Evolutionary conservation across 2,329 filamentous ascomycete species (phyloP), one percentile per base, ranked within the genome.

Genomic region (Pestalotiopsis sp.): DNA sequence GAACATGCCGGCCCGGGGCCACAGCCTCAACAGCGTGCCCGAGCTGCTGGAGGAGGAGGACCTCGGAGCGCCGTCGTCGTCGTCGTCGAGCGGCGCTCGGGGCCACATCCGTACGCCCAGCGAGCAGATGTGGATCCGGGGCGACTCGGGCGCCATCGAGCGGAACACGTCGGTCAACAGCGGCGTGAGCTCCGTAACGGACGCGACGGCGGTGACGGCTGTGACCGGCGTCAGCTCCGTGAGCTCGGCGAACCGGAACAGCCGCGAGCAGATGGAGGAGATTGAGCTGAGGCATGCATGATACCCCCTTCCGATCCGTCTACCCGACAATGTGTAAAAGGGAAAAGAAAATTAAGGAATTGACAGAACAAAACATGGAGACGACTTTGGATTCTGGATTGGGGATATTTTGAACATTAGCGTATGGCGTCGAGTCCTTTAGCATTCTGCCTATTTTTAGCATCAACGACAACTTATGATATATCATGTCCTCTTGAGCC

Each of bases 1-100:
- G n/a, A 17, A 17, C 13, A 52, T 52, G 17, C 14, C 17, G 6
- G 14, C 45, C 2, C 36, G 67, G 60, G 73, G 73, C 25, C 76
- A 75, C 39, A 77, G 76, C 41, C 70, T 78, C 7, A 73, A 75
- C 39, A 74, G 73, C 61, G 76, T 78, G 12, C 76, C 76, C 4
- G 77, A 78, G 69, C 70, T 68, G 9, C 74, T 71, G 14, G 76
- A 77, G 38, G 76, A 78, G 59, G 73, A 74, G 7, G 64, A 68
- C 17, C 31, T 66, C 41, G 64, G 63, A 2, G 27, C 27, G 27
- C 27, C 27, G 27, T 27, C 25, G 4, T 27, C 25, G 25, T 27
- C 27, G 27, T 31, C 27, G 27, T 31, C 27, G 27, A 31, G 6
- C 27, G 27, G 27, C 27, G 27, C 27, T 5, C 27, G 27, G 27